Base-by-base conservation (phyloP, 345 rosid species). In the Microthlaspi erraticum region DNA sequence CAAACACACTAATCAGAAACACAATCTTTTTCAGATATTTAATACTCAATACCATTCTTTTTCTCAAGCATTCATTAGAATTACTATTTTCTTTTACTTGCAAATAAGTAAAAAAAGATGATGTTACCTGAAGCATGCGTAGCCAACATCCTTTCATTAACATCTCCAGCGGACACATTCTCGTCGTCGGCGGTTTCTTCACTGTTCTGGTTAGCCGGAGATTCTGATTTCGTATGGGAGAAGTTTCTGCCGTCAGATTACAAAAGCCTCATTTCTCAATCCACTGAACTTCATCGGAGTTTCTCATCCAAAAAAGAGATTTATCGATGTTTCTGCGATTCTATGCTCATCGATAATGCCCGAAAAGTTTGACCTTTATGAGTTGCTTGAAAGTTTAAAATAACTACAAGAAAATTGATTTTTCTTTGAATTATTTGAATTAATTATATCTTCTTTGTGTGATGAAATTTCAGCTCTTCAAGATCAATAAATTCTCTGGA, bases 261-360 rank as follows among this genome's bases (percentile, higher is more conserved):
- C 57, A 59, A 0, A 1, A 68, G 50, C 7, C 34, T 87, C 0
- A 38, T 87, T 38, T 60, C 85, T 46, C 75, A 43, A 7, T 73
- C 78, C 7, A 60, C 12, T 23, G 31, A 43, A 33, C 66, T 64
- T 16, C 45, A 68, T 19, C 39, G 60, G 1, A 29, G 13, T 26
- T 80, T 82, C 44, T 78, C 82, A 26, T 83, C 96, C 2, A 89
- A 81, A 80, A 89, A 85, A 17, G 76, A 87, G 79, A 81, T 89
- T 61, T 89, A 80, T 67, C 58, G 33, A 65, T 72, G 34, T 31
- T 83, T 85, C 4, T 85, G 89, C 73, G 54, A 77, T n/a, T 74
- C 87, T 0, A 10, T 87, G 75, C 77, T 81, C 56, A 37, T 87
- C 0, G 87, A 85, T 44, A 76, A 71, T 64, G 88, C 86, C 16